Percentiles rank a stretch among this genome's conserved stretches.
phyloP scores from a whole-genome alignment of 176 grass and related monocot species.

The Paspalum vaginatum region DNA sequence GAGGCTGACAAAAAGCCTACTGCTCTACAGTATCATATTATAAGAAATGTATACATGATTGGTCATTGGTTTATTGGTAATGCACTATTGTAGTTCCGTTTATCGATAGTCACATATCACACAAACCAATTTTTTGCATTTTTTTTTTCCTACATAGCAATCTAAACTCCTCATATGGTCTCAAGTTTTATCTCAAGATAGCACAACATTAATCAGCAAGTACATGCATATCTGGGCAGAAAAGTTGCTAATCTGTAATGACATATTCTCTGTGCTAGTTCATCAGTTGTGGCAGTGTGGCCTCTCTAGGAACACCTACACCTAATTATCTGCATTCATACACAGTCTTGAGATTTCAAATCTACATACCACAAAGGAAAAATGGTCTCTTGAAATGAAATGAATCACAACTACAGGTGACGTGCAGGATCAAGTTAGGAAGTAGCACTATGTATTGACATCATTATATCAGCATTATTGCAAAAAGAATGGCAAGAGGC shows the following conservation, averaged over 20 bases:
- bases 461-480: conserved; percentile 1
- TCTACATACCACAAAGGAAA: neutral
- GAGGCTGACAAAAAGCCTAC: neutral
- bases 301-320: neutral
- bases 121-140: neutral
- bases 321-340: neutral
- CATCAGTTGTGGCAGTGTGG: neutral
- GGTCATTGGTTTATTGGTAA: neutral
- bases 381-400: neutral
- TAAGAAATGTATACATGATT: neutral
- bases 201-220: neutral
- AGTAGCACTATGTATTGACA: conserved; percentile 8
- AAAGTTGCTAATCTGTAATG: conserved; percentile 2
- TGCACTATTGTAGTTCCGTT: neutral
- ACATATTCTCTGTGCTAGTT: neutral
- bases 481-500: neutral
- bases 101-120: conserved; percentile 1
- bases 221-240: neutral
- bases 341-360: neutral
- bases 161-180: neutral
- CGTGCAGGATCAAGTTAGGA: neutral
- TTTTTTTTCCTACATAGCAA: conserved; percentile 7
- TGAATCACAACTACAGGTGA: neutral
- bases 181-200: neutral
- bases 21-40: conserved; percentile 1